Evolutionary conservation across 2,329 filamentous ascomycete genomes (phyloP).

Genomic region (Paraconiothyrium brasiliense): DNA sequence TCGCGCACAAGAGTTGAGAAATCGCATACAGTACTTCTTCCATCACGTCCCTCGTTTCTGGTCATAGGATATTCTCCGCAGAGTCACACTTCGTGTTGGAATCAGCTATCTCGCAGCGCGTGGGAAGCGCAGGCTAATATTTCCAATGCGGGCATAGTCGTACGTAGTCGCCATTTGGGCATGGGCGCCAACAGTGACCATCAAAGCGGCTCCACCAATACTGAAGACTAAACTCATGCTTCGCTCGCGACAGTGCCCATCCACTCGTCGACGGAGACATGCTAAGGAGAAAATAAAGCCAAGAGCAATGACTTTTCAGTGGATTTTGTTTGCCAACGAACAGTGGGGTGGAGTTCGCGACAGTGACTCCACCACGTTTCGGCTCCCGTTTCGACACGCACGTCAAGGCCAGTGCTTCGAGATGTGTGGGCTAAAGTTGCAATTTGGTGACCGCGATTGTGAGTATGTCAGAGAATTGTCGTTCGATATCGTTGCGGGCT

Average conservation of each 20-base stretch:
- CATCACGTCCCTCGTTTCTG: too few relatives aligned
- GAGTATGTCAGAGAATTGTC: neutral
- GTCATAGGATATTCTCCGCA: neutral
- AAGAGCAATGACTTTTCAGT: neutral
- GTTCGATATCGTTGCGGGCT: neutral
- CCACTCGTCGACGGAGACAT: neutral
- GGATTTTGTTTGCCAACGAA: neutral
- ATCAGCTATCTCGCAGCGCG: neutral
- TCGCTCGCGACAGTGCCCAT: neutral
- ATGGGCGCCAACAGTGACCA: neutral
- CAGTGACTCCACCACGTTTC: constrained; percentile 10
- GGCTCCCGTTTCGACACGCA: constrained; percentile 8
- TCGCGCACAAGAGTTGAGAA: neutral
- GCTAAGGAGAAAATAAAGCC: neutral
- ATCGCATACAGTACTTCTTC: neutral
- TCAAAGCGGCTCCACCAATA: neutral
- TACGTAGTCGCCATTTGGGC: neutral
- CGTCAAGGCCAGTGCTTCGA: neutral
- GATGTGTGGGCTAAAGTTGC: constrained; percentile 1
- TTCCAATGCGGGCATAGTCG: neutral
- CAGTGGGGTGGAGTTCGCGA: constrained; percentile 4
- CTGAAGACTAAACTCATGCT: neutral
- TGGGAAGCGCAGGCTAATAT: neutral
- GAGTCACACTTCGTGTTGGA: neutral
- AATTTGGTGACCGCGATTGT: neutral